A percentile compares a stretch with the other conserved stretches of the same genome.
Conservation (phyloP, 2,329 filamentous ascomycete species). For the Aureobasidium musti region DNA sequence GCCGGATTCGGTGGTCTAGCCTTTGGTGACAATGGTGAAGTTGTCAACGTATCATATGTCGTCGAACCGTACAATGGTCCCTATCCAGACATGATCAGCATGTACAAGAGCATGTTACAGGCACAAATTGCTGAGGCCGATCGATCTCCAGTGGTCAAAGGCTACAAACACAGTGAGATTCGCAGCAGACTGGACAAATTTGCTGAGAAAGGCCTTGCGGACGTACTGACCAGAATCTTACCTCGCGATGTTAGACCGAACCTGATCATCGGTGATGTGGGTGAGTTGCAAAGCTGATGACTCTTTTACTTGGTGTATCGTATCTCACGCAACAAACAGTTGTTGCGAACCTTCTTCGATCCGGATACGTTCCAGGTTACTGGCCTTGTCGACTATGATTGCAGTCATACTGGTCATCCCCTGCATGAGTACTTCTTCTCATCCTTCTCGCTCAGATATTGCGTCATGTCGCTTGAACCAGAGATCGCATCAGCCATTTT, state of each 20-base stretch:
- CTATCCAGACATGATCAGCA: background rate
- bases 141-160: background rate
- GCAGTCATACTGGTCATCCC: background rate
- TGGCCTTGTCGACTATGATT: background rate
- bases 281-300: background rate
- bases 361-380: background rate
- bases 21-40: background rate
- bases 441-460: background rate
- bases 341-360: background rate
- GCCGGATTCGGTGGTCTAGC: background rate
- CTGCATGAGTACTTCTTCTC: background rate
- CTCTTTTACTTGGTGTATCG: background rate
- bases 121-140: background rate
- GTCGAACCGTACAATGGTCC: background rate
- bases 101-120: background rate
- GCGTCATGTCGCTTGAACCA: background rate
- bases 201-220: background rate
- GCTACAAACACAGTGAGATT: background rate
- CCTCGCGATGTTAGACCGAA: background rate
- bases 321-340: background rate
- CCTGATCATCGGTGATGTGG: background rate
- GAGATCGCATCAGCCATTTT: background rate
- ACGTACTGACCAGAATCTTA: background rate
- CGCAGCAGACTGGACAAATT: background rate
- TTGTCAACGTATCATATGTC: background rate